Base-by-base conservation (phyloP, 345 rosid genomes). In the Draba incana region DNA sequence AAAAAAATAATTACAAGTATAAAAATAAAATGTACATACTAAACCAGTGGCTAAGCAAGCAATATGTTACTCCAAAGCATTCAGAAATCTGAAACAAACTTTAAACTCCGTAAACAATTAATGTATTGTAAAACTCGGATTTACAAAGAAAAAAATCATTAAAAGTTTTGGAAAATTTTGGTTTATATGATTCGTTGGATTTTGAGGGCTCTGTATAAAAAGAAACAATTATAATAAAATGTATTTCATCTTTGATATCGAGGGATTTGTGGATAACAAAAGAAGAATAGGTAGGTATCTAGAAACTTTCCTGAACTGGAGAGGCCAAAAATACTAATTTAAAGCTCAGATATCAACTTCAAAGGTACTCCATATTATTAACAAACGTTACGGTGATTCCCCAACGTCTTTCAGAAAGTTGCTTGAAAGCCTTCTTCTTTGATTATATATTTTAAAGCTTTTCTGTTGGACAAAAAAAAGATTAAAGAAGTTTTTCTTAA, bases 341-440 rank as follows among this genome's bases (percentile, higher is more conserved):
- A 69, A 64, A 76, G 79, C 13, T 76, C 9, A 64, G 67, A 64
- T 57, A 76, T 70, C 76, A 70, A 64, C 79, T 76, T 76, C 72
- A 62, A 76, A 76, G 76, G 71, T 76, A 70, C 79, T 75, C 78
- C 49, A 69, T 69, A 56, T 63, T 75, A 63, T 75, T 75, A 75
- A 75, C 79, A 75, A 69, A 75, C 75, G 75, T 57, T 64, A 69
- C 75, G 79, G 38, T 69, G 79, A 76, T 76, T 63, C 62, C 44
- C 57, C 67, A 76, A 64, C 79, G 58, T 68, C 79, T 57, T 57
- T 69, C 58, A 63, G 50, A 75, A 69, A 75, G 75, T 75, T 76
- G 79, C 79, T 76, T 76, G 43, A 57, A 76, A 76, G 79, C 71
- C 70, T 75, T 38, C 69, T 68, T 68, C 73, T 67, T 69, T 43